These are phyloP conservation scores for Cryptosporidium bovis DNA, from an alignment of 169 alveolate species.

Conservation along the genomic window DNA sequence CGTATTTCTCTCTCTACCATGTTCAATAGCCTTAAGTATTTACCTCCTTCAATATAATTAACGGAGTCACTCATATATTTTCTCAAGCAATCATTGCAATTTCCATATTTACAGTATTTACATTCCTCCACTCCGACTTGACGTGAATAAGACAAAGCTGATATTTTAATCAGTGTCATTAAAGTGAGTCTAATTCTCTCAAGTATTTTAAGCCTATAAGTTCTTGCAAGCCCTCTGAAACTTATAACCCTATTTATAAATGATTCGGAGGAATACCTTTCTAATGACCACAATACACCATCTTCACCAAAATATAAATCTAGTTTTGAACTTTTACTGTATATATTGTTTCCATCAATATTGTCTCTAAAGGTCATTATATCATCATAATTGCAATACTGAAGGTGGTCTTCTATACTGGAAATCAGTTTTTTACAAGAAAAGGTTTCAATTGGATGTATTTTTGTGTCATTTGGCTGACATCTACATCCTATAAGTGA, in stretches of 20 bases:
- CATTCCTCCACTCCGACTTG: neutral
- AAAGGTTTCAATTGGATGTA: neutral
- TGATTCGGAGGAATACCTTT: constrained; percentile 24
- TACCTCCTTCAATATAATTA: neutral
- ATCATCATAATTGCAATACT: constrained; percentile 17
- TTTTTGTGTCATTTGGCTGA: neutral
- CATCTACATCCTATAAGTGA: neutral
- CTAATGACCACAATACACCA: constrained; percentile 33
- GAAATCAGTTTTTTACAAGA: constrained; percentile 1
- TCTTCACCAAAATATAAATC: constrained; percentile 21
- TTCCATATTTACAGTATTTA: neutral
- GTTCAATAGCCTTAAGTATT: neutral
- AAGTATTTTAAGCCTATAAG: constrained; percentile 16
- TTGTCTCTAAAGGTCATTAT: neutral
- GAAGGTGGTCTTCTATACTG: neutral
- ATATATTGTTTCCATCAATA: neutral
- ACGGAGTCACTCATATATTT: neutral
- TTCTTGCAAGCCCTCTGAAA: neutral
- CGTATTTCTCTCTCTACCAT: too few species aligned
- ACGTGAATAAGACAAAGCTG: too few species aligned
- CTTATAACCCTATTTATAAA: constrained; percentile 18
- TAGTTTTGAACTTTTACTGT: neutral
- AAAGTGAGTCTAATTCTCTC: constrained; percentile 40
- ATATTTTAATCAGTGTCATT: neutral
- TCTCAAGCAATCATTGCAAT: constrained; percentile 43